Base-by-base conservation (phyloP, 139 green algal species). In the Chlamydomonas eustigma region DNA sequence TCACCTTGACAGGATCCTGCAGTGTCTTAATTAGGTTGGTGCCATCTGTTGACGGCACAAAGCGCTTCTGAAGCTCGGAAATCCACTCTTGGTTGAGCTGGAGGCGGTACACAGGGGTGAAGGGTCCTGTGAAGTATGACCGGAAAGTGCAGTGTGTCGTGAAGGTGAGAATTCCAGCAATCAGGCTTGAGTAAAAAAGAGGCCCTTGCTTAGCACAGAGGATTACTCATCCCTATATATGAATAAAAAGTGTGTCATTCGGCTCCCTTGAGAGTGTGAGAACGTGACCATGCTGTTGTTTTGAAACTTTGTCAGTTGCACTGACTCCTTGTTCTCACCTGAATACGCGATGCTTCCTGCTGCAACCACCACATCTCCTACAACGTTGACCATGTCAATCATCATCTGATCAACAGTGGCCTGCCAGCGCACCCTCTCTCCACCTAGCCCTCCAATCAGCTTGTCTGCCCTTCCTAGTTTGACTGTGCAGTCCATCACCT, bases 401-500 rank as follows among this genome's bases (percentile, higher is more conserved):
- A 8, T 39, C 50, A 96, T 82, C 66, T 90, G 73, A 72, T 89
- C 72, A n/a, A 94, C 86, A 0, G 87, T 93, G 5, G 81, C 81
- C 51, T 85, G 80, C 90, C 90, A 95, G 18, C 89, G 82, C 36
- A 88, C 63, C 38, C 85, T 83, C 79, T 95, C 90, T 0, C 90
- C 90, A 50, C 90, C 90, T 51, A 95, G 83, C 6, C 90, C 90
- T 0, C 90, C 90, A 74, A 95, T 94, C 37, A 95, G 88, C 83
- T 95, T 95, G 69, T 91, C 90, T 0, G 90, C 90, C 3, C 76
- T 69, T 36, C 75, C 38, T 32, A 81, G 76, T 70, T 81, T 81
- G 2, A 81, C 76, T 31, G 67, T 76, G 76, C 76, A 81, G n/a
- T 81, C 76, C 32, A 30, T 5, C 25, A 81, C 76, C 79, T 96